A percentile compares a stretch with the other conserved stretches of the same genome.
Conservation (phyloP, 768 basidiomycete species). For the Suillus americanus region DNA sequence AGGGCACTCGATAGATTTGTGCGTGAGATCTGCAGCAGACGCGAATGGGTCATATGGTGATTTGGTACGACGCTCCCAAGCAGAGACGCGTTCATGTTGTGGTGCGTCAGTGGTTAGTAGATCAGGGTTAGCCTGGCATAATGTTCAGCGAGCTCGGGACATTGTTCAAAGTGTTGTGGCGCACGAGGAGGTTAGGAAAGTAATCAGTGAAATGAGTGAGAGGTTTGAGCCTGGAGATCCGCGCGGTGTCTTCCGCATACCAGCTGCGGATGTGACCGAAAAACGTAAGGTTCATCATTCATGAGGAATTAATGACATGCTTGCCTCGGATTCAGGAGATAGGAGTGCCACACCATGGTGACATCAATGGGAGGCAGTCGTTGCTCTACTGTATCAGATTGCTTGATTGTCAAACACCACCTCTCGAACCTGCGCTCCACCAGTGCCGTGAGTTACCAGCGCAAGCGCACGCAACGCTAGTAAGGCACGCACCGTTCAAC, state of each 20-base stretch:
- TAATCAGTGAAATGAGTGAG: constrained; percentile 9
- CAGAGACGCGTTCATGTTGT: neutral
- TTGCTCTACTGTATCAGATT: constrained; percentile 4
- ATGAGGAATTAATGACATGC: neutral
- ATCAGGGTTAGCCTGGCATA: neutral
- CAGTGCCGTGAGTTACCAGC: neutral
- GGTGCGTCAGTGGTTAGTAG: constrained; percentile 4
- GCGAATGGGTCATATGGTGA: constrained; percentile 29
- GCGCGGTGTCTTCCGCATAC: constrained; percentile 24
- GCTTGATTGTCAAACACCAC: constrained; percentile 26
- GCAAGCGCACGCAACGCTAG: neutral
- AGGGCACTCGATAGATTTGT: constrained; percentile 31
- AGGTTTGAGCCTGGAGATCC: neutral
- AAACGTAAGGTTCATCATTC: neutral
- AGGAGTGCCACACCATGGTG: constrained; percentile 41
- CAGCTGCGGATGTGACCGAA: constrained; percentile 14
- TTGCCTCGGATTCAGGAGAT: constrained; percentile 39
- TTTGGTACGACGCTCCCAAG: constrained; percentile 9
- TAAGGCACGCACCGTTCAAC: constrained; percentile 32
- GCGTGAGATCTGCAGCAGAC: constrained; percentile 16
- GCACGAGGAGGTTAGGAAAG: constrained; percentile 14
- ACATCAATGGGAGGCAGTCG: constrained; percentile 38
- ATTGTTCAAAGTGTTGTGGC: neutral
- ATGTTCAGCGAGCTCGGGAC: neutral
- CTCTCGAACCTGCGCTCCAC: constrained; percentile 31